Base-by-base conservation (phyloP, 345 rosid species). In the Salix koriyanagi region DNA sequence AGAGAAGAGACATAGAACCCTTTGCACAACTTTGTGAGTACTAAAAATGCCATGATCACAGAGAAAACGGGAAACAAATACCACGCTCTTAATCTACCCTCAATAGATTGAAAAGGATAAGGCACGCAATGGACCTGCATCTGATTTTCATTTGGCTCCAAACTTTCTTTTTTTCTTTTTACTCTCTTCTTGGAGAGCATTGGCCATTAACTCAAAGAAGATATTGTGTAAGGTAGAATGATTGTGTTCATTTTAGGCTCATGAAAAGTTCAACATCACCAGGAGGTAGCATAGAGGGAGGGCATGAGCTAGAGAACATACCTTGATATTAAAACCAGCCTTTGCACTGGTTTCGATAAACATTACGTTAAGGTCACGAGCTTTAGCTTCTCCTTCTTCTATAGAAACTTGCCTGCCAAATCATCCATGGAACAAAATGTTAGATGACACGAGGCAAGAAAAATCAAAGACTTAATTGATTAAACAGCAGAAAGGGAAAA, bases 351-450 rank as follows among this genome's bases (percentile, higher is more conserved):
- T 74, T 74, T 74, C 70, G 10, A 74, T 74, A 64, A 74, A 74
- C 77, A 74, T 74, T 61, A 74, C 70, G 1, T 74, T 64, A 15
- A 65, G 77, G 23, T 74, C 77, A 65, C 34, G 70, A 13, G 70
- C 77, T 19, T 74, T 74, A 64, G 77, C 77, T 74, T 74, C 77
- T 65, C 61, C 77, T 46, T 74, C 70, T 74, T 74, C 77, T 74
- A 74, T 74, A 26, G 77, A 74, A 37, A 65, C 77, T 74, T 74
- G 77, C 46, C 76, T 74, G 70, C 61, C 4, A 26, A 44, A 64
- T 61, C 41, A 73, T 14, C 6, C 77, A 46, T 1, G 32, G 2
- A 6, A 5, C 5, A 19, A 46, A 14, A 74, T 42, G 26, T 41
- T 25, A 15, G 10, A 26, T 0, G 8, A 26, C 14, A 36, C 0